Percentiles rank a stretch among this genome's conserved stretches.
These are phyloP conservation scores for Aphanomyces invadans DNA, from an alignment of 352 stramenopile genomes.

Conservation along the genomic window DNA sequence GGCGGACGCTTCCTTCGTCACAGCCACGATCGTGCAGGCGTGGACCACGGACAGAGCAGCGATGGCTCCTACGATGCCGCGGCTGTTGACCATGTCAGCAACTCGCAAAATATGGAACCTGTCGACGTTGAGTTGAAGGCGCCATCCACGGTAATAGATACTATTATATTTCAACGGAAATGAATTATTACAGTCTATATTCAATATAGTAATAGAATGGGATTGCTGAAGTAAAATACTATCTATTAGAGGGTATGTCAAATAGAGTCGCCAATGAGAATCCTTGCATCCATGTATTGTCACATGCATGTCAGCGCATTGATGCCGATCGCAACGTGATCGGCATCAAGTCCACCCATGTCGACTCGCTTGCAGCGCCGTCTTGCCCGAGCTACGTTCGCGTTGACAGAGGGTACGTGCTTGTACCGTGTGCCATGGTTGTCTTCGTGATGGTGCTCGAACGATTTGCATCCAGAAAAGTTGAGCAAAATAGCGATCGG, in stretches of 20 bases:
- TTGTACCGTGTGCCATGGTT: no score
- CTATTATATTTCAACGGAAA: no score
- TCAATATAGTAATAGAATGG: background rate
- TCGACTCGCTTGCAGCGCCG: no score
- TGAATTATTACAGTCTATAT: background rate
- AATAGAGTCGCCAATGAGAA: no score
- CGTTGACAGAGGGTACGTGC: background rate
- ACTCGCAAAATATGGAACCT: background rate
- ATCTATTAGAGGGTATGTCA: background rate
- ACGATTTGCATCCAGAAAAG: no score
- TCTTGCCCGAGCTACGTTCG: background rate
- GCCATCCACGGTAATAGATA: background rate
- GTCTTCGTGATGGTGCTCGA: no score
- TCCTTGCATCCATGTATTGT: no score
- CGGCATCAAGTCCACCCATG: no score
- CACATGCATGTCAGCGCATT: no score
- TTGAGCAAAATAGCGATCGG: no score
- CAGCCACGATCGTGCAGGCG: constrained; percentile 82
- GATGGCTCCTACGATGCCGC: background rate
- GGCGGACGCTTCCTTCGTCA: constrained; percentile 59
- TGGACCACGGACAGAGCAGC: constrained; percentile 8
- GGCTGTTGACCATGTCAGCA: background rate
- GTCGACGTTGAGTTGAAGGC: background rate
- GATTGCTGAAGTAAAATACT: background rate
- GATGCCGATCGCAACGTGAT: no score